Conservation (phyloP, 208 protist species). For the Trypanosoma cruzi region DNA sequence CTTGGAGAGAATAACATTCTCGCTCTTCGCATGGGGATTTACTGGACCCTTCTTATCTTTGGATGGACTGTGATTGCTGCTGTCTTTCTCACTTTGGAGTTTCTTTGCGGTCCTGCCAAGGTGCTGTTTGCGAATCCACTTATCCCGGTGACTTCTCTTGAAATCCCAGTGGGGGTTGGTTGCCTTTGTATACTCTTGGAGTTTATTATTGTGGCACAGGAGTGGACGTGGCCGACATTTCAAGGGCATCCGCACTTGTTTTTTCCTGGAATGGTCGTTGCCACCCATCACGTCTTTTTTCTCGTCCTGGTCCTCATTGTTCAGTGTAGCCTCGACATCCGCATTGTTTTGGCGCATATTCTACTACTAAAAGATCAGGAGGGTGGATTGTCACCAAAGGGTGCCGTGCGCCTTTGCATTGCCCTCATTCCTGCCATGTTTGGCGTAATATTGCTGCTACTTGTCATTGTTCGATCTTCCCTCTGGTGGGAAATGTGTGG, state of each 20-base stretch:
- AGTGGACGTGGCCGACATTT: slow-evolving; percentile 54
- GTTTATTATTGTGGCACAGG: slow-evolving; percentile 40
- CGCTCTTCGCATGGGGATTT: slow-evolving; percentile 15
- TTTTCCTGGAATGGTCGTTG: slow-evolving; percentile 33
- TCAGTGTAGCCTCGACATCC: slow-evolving; percentile 29
- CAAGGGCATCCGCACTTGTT: slow-evolving; percentile 33
- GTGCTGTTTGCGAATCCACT: slow-evolving; percentile 7
- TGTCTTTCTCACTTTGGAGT: slow-evolving; percentile 28
- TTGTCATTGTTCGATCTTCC: slow-evolving; percentile 15
- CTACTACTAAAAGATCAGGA: not conserved
- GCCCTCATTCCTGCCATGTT: slow-evolving; percentile 6
- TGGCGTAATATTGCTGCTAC: not conserved
- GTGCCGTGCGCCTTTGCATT: not conserved
- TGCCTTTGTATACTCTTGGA: slow-evolving; percentile 30
- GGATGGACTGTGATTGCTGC: slow-evolving; percentile 34
- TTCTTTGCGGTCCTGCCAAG: slow-evolving; percentile 3
- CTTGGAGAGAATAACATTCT: slow-evolving; percentile 8
- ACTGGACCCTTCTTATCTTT: slow-evolving; percentile 35
- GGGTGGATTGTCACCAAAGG: not conserved
- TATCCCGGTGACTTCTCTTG: slow-evolving; percentile 8
- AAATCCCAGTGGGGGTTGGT: slow-evolving; percentile 19
- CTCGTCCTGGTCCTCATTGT: slow-evolving; percentile 35
- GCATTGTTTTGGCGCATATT: slow-evolving; percentile 32
- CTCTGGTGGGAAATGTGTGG: slow-evolving; percentile 15
- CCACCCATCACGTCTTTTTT: slow-evolving; percentile 34